Base-by-base conservation (phyloP, 2,329 filamentous ascomycete species). In the Ophiosphaerella narmari region DNA sequence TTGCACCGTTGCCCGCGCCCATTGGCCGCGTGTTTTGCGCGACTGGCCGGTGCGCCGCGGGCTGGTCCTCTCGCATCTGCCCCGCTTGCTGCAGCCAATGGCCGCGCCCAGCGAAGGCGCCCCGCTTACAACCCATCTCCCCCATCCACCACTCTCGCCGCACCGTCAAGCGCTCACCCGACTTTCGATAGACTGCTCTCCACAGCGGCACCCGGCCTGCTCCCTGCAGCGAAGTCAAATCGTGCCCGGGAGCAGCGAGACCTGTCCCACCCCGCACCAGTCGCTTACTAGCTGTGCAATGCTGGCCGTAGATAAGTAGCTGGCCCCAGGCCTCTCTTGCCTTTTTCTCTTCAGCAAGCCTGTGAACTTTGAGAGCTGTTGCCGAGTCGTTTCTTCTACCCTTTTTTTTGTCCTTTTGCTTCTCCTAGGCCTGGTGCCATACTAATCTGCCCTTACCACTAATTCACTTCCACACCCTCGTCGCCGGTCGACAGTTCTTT, bases 321-420 rank as follows among this genome's bases (percentile, higher is more conserved):
- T 46, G 48, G 62, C 63, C 67, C 59, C 62, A 55, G 53, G 48
- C 43, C 55, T 62, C 65, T 39, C 33, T 32, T 64, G 62, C 42
- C 65, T 71, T 70, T 66, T 65, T 70, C 67, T 77, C 74, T 76
- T 73, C 75, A 80, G 77, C 77, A 78, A 80, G 77, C 74, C 66
- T 77, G 75, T 78, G 71, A 78, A 78, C 54, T 71, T 72, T 60
- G 62, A 77, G 77, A 79, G 75, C 75, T 78, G 77, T 59, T 73
- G 70, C 74, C 66, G 76, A 76, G 69, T 74, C 74, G 73, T 75
- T 74, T 73, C 74, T 67, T 65, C 65, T 66, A 68, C 71, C 71
- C 66, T 68, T 68, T 70, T 71, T 71, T 68, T 67, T 29, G 18
- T 4, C 66, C 67, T 70, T 72, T 73, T 65, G 64, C 71, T 69